These are phyloP conservation scores for Fusarium sterilihyphosum DNA, from an alignment of 2,329 filamentous ascomycete species.

Conservation along the genomic window DNA sequence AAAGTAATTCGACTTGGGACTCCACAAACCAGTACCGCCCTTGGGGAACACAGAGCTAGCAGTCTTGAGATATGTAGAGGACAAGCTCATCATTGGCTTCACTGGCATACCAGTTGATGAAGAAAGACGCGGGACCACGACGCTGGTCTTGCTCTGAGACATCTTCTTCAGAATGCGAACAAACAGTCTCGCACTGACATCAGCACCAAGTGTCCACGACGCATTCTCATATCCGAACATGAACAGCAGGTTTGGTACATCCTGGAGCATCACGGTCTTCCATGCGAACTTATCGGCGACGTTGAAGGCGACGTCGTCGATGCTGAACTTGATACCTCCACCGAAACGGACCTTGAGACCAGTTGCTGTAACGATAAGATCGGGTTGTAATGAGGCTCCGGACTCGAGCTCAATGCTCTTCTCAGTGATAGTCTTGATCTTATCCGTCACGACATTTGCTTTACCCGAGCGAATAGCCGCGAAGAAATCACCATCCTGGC, in stretches of 20 bases:
- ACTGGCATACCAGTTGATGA: slow-evolving; percentile 49
- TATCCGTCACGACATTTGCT: slow-evolving; percentile 55
- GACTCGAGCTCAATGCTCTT: slow-evolving; percentile 55
- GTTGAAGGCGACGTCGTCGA: slow-evolving; percentile 61
- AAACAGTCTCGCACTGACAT: slow-evolving; percentile 61
- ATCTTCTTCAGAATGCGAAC: slow-evolving; percentile 62
- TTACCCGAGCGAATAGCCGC: slow-evolving; percentile 51
- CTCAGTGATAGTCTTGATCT: slow-evolving; percentile 57
- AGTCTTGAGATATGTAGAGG: slow-evolving; percentile 61
- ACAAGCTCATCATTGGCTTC: slow-evolving; percentile 54
- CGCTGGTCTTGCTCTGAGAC: slow-evolving; percentile 52
- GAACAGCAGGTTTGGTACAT: slow-evolving; percentile 68
- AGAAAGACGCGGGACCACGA: slow-evolving; percentile 56
- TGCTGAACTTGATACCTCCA: slow-evolving; percentile 59
- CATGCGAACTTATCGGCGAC: slow-evolving; percentile 61
- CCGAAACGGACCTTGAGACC: slow-evolving; percentile 67
- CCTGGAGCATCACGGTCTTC: slow-evolving; percentile 70
- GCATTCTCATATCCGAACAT: slow-evolving; percentile 69
- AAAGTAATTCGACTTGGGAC: slow-evolving; percentile 46
- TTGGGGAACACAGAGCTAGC: slow-evolving; percentile 56
- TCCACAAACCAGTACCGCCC: slow-evolving; percentile 52
- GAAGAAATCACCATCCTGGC: slow-evolving; percentile 58
- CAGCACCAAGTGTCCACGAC: slow-evolving; percentile 71
- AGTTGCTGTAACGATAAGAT: slow-evolving; percentile 73
- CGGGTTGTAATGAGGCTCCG: slow-evolving; percentile 60